Base-by-base conservation (phyloP, 2,329 filamentous ascomycete genomes). In the Neopestalotiopsis sp. region DNA sequence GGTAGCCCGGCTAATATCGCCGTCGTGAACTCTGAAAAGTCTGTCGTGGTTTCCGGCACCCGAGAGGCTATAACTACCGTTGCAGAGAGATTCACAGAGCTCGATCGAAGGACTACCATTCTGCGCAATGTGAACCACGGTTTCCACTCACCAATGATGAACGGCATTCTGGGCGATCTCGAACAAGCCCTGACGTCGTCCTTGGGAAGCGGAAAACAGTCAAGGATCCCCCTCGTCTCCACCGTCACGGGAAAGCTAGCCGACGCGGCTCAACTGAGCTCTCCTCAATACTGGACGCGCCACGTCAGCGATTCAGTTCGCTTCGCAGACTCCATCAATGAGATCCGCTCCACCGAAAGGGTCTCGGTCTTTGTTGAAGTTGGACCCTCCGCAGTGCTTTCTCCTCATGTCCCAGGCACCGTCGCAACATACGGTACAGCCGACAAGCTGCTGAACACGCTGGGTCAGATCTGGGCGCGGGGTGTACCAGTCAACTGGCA, bases 291-390 rank as follows among this genome's bases (percentile, higher is more conserved):
- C 53, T 66, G 65, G 65, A 59, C 56, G 10, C 49, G 65, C 56
- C 65, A 66, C 38, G 65, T 66, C 28, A 66, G 65, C 45, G 65
- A 66, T 49, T 53, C 65, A 38, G 65, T 66, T 49, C 65, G 49
- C 30, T 66, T 66, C 65, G 49, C 65, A 58, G 65, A 66, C 32
- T 13, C 65, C 42, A 53, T 66, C 30, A 61, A 66, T 13, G 65
- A 66, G 56, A 49, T 66, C 30, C n/a, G 14, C 13, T 42, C 65
- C 28, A 59, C n/a, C 49, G 65, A 66, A 32, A 49, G 38, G 17
- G 38, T 66, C 65, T 66, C 53, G 12, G 30, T 66, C 13, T 66
- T 66, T 66, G 49, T 66, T 28, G 65, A 66, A 66, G 42, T 66
- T 30, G 65, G 65, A 4, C 65, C 62, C 10, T 65, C 62, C 13